Conservation (phyloP, 768 basidiomycete species). For the Lentinula boryana region DNA sequence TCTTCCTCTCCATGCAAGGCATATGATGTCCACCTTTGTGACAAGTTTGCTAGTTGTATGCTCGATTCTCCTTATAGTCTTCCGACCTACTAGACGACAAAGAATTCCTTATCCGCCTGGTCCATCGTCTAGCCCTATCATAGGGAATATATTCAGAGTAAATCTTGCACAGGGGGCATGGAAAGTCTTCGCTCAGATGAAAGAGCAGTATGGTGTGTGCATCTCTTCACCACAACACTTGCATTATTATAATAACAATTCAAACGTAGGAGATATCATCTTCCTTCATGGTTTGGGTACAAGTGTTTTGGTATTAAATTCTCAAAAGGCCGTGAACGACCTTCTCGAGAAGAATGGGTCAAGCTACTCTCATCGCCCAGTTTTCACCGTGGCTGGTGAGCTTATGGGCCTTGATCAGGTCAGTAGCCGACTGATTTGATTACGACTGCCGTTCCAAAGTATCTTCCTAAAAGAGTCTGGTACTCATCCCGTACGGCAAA, state of each 20-base stretch:
- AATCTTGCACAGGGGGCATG: not conserved
- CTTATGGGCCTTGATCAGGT: conserved; percentile 1
- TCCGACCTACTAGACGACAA: not conserved
- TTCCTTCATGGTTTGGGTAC: not conserved
- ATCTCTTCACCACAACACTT: no score
- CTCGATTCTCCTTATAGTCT: not conserved
- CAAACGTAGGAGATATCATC: not conserved
- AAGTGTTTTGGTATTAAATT: conserved; percentile 11
- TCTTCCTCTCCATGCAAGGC: no score
- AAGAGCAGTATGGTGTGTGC: not conserved
- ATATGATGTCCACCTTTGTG: not conserved
- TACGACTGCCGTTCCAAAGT: not conserved
- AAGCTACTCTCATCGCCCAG: conserved; percentile 24
- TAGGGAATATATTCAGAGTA: not conserved
- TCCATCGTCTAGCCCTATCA: not conserved
- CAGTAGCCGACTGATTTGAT: not conserved
- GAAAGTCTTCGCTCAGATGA: not conserved
- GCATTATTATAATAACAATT: no score
- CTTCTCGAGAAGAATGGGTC: conserved; percentile 19
- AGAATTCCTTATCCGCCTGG: conserved; percentile 2
- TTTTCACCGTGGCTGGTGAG: conserved; percentile 11
- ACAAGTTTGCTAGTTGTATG: not conserved
- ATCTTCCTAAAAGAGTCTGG: not conserved
- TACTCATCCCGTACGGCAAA: conserved; percentile 14
- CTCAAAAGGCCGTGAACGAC: conserved; percentile 17